These are phyloP conservation scores for Russula olivacea DNA, from an alignment of 768 basidiomycete genomes.

Conservation along the genomic window DNA sequence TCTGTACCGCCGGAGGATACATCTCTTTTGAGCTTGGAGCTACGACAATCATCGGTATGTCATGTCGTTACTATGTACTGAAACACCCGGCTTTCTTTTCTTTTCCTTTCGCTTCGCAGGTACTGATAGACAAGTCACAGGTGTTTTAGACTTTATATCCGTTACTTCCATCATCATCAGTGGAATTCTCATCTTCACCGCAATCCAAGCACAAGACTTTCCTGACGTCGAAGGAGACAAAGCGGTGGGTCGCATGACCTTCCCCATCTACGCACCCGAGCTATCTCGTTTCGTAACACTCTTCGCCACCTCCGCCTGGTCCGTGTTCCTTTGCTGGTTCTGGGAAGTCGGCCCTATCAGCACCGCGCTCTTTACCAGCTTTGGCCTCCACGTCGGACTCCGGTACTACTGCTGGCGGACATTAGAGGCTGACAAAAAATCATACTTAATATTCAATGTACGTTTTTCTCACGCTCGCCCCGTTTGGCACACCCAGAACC, in stretches of 20 bases:
- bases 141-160: slow-evolving; percentile 19
- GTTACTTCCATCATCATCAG: slow-evolving; percentile 22
- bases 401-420: slow-evolving; percentile 23
- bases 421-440: slow-evolving; percentile 18
- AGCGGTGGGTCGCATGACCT: slow-evolving; percentile 24
- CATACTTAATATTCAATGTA: slow-evolving; percentile 28
- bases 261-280: slow-evolving; percentile 26
- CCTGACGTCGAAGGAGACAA: slow-evolving; percentile 28
- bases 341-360: slow-evolving; percentile 24
- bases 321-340: slow-evolving; percentile 23
- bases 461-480: slow-evolving; percentile 14
- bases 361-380: slow-evolving; percentile 13
- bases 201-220: slow-evolving; percentile 28
- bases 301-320: slow-evolving; percentile 25
- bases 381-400: slow-evolving; percentile 25
- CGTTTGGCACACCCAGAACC: slow-evolving; percentile 4
- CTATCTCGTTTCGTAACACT: slow-evolving; percentile 24
- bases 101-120: background rate
- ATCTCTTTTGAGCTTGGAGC: slow-evolving; percentile 26
- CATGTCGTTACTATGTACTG: background rate
- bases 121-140: background rate
- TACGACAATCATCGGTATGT: slow-evolving; percentile 19
- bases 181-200: slow-evolving; percentile 25
- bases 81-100: background rate
- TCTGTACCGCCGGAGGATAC: slow-evolving; percentile 25